Percentiles rank a stretch among this genome's conserved stretches.
phyloP scores from a whole-genome alignment of 164 flowering plant genomes.

The Macadamia tetraphylla region DNA sequence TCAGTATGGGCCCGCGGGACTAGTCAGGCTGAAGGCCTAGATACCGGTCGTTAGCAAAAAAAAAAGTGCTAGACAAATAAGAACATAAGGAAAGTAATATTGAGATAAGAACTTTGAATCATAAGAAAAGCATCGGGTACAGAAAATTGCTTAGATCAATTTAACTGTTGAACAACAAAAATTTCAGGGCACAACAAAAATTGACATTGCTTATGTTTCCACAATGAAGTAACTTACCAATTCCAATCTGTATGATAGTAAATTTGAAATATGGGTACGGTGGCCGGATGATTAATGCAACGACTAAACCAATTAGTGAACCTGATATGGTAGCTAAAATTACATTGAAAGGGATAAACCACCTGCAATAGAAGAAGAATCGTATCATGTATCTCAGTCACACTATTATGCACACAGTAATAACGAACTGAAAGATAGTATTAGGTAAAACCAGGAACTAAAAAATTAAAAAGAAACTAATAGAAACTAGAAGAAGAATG shows the following conservation, averaged over 20 bases:
- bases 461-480: neutral
- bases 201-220: neutral
- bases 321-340: constrained; percentile 68
- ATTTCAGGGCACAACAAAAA: too few relatives aligned
- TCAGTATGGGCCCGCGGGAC: too few relatives aligned
- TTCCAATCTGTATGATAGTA: constrained; percentile 83
- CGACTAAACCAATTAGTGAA: constrained; percentile 73
- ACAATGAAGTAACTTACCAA: constrained; percentile 41
- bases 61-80: too few relatives aligned
- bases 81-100: too few relatives aligned
- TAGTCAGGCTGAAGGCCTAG: too few relatives aligned
- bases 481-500: neutral
- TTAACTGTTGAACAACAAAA: too few relatives aligned
- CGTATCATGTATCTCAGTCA: neutral
- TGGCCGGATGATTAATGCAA: constrained; percentile 67
- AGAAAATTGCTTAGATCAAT: too few relatives aligned
- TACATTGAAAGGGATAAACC: constrained; percentile 95
- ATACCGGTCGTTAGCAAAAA: too few relatives aligned
- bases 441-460: neutral
- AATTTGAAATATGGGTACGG: constrained; percentile 96
- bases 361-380: constrained; percentile 45
- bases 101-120: too few relatives aligned
- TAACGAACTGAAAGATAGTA: neutral
- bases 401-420: neutral
- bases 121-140: too few relatives aligned